Evolutionary conservation across 2,329 filamentous ascomycete species (phyloP).

Genomic region (Claviceps citrina): DNA sequence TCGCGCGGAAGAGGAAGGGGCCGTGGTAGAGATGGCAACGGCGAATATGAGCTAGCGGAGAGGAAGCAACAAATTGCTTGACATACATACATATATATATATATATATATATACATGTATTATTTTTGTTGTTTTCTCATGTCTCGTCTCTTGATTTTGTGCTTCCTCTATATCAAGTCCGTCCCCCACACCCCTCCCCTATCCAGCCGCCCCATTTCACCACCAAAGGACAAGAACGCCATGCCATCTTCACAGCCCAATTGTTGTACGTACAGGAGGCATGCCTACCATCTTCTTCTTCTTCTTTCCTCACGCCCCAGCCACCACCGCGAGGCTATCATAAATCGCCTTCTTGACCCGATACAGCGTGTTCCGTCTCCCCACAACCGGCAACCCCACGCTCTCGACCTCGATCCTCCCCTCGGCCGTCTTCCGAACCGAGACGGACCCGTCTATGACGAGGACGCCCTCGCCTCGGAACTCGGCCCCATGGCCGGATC

Average conservation of each 20-base stretch:
- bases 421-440: constrained; percentile 75
- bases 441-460: constrained; percentile 74
- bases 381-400: constrained; percentile 33
- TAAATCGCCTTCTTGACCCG: constrained; percentile 86
- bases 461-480: constrained; percentile 87
- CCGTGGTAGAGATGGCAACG: constrained; percentile 36
- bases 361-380: constrained; percentile 54
- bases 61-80: too few species aligned
- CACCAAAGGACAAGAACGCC: too few species aligned
- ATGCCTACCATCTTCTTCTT: too few species aligned
- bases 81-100: too few species aligned
- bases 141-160: too few species aligned
- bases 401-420: constrained; percentile 80
- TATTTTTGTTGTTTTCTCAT: too few species aligned
- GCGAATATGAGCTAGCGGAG: constrained; percentile 52
- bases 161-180: too few species aligned
- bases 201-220: too few species aligned
- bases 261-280: too few species aligned
- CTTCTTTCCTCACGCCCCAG: constrained; percentile 37
- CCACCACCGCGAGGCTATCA: constrained; percentile 81
- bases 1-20: constrained; percentile 19
- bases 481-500: constrained; percentile 71
- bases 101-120: too few species aligned
- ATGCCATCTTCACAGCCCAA: too few species aligned
- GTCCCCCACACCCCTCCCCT: too few species aligned